Base-by-base conservation (phyloP, 345 rosid genomes). In the Eucalyptus marginata region DNA sequence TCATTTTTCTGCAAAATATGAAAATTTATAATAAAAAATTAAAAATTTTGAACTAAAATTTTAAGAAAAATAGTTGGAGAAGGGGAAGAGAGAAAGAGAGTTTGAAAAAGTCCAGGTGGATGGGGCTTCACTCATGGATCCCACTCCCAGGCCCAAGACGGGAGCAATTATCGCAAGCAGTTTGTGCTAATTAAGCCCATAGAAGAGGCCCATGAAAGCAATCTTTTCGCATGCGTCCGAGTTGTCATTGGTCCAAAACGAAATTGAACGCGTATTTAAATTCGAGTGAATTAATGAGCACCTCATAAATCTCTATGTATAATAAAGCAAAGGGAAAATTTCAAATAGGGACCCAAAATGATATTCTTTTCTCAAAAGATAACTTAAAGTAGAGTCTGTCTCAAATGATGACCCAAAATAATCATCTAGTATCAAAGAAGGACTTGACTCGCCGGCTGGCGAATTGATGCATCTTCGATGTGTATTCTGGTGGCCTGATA, bases 371-470 rank as follows among this genome's bases (percentile, higher is more conserved):
- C 58, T 52, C 25, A 52, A 52, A 52, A 52, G 10, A 52, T 4
- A 18, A 52, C 24, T 18, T 52, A 52, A 52, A 52, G 10, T 52
- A 4, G 1, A 52, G 4, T 52, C 2, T 3, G 0, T 18, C 58
- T 52, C 2, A 52, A 13, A 49, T 49, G 50, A 49, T 0, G 4
- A 52, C 0, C 5, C 24, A 1, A 52, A 52, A 52, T 52, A 52
- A 25, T 52, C 5, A 52, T 7, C 5, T 20, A 20, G 2, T 20
- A 7, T 52, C 25, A 20, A 52, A 20, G 10, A 52, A 20, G 0
- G 10, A 52, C 10, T 0, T 52, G 1, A 20, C 25, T 52, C 5
- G 0, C 5, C 0, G 1, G 5, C 0, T 52, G 5, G 58, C 0
- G 2, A 52, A 52, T 52, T 20, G 58, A 52, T 52, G 4, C 58